Evolutionary conservation across 257 asterid species (phyloP).

Genomic region (Ballota nigra): DNA sequence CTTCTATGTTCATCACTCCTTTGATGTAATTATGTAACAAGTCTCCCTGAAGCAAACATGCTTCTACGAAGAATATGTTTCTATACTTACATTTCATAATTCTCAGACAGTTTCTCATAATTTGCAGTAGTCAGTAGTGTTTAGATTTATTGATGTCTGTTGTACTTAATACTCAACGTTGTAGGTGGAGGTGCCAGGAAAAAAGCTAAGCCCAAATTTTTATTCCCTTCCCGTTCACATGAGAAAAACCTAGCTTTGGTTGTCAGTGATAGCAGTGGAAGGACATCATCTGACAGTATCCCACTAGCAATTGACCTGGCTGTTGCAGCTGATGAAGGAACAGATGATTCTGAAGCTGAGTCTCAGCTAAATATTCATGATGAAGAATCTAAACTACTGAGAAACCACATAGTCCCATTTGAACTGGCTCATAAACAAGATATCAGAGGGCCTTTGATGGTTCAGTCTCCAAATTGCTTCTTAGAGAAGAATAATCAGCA

Average conservation of each 20-base stretch:
- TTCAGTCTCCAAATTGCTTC: constrained; percentile 62
- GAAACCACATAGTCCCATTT: constrained; percentile 28
- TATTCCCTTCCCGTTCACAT: constrained; percentile 40
- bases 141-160: constrained; percentile 11
- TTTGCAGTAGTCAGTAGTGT: background rate
- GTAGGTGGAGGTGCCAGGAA: constrained; percentile 51
- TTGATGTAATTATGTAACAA: background rate
- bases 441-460: constrained; percentile 52
- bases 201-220: constrained; percentile 50
- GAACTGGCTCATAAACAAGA: constrained; percentile 37
- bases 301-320: constrained; percentile 30
- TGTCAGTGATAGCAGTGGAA: constrained; percentile 33
- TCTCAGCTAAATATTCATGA: constrained; percentile 32
- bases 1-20: constrained; percentile 10
- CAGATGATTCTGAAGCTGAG: constrained; percentile 30
- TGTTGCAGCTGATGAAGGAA: constrained; percentile 31
- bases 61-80: background rate
- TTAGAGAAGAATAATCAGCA: constrained; percentile 38
- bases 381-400: constrained; percentile 31
- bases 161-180: constrained; percentile 6
- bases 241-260: constrained; percentile 35
- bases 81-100: background rate
- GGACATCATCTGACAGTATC: constrained; percentile 27
- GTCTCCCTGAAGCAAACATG: constrained; percentile 9
- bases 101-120: constrained; percentile 9